A percentile compares a stretch with the other conserved stretches of the same genome.
These are phyloP conservation scores for Alternaria ethzedia DNA, from an alignment of 2,329 filamentous ascomycete species.

Conservation along the genomic window DNA sequence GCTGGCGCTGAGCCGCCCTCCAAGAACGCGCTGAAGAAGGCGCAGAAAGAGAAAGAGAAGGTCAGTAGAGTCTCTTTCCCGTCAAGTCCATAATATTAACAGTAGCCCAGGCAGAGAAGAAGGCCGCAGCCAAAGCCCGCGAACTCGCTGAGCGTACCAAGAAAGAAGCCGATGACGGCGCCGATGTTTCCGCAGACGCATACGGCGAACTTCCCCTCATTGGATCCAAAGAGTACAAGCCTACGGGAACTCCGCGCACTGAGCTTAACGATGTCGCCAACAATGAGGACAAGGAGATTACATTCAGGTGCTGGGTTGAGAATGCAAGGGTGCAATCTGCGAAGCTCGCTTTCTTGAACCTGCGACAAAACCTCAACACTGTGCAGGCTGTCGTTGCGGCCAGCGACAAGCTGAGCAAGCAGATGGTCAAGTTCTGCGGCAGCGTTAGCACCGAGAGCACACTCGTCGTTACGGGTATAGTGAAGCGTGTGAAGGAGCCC, in stretches of 20 bases:
- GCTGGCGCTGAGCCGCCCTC: conserved; percentile 40
- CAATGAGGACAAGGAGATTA: conserved; percentile 60
- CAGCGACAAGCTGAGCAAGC: conserved; percentile 69
- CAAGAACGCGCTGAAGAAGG: conserved; percentile 52
- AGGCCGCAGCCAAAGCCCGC: conserved; percentile 47
- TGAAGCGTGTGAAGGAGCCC: conserved; percentile 83
- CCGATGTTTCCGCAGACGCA: conserved; percentile 73
- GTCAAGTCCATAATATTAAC: conserved; percentile 14
- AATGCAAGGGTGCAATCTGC: conserved; percentile 88
- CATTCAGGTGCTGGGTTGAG: conserved; percentile 81
- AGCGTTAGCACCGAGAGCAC: conserved; percentile 80
- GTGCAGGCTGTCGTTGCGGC: conserved; percentile 82
- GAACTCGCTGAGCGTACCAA: conserved; percentile 59
- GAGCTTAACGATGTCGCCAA: conserved; percentile 58
- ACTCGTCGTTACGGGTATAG: conserved; percentile 78
- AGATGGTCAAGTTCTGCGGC: conserved; percentile 94
- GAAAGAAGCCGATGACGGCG: conserved; percentile 70
- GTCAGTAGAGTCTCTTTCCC: conserved; percentile 15
- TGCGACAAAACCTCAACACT: conserved; percentile 76
- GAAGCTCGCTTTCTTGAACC: conserved; percentile 89
- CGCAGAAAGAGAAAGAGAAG: conserved; percentile 52
- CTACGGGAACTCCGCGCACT: conserved; percentile 62
- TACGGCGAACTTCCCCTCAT: conserved; percentile 75
- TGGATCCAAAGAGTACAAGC: conserved; percentile 59
- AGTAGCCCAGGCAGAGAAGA: conserved; percentile 47